Base-by-base conservation (phyloP, 2,329 filamentous ascomycete genomes). In the Arthrinium phaeospermum region DNA sequence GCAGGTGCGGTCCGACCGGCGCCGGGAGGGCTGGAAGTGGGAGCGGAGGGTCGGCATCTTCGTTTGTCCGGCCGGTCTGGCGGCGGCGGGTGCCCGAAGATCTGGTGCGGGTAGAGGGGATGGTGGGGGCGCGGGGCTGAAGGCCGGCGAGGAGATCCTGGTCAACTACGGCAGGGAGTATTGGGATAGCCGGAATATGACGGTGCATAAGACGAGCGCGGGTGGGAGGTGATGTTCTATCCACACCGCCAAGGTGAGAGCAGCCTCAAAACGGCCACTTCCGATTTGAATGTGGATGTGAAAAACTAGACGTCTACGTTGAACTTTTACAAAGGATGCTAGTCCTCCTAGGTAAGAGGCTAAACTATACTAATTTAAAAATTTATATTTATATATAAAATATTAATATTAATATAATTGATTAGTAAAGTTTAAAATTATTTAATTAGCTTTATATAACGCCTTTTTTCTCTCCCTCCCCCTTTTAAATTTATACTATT, bases 1-100 rank as follows among this genome's bases (percentile, higher is more conserved):
- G 67, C 67, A 68, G 67, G 67, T 68, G 1, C 67, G 4, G 67
- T 68, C 41, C 13, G 45, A n/a, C 13, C 41, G 45, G 67, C 67
- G 67, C n/a, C n/a, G 67, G n/a, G 67, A 68, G 13, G 67, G 67
- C 1, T 46, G 41, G 41, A 68, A 68, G 44, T 68, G 67, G 67
- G 67, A 68, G 67, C 67, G 67, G 6, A 46, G 44, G 67, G 67
- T 68, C 3, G 67, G 67, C 41, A 68, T 68, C 67, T 68, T 68
- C 27, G 67, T 22, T 6, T 68, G 67, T 19, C 67, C 67, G 14
- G 67, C 67, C 4, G 67, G 41, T 22, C n/a, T 46, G 67, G 45
- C 41, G 53, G 53, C 45, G 16, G 4, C 22, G 12, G 45, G 67
- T 5, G 67, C 12, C 5, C 16, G 67, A 13, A 41, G 45, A 14